Conservation (phyloP, 2,329 filamentous ascomycete species). For the Diaporthe ampelina region DNA sequence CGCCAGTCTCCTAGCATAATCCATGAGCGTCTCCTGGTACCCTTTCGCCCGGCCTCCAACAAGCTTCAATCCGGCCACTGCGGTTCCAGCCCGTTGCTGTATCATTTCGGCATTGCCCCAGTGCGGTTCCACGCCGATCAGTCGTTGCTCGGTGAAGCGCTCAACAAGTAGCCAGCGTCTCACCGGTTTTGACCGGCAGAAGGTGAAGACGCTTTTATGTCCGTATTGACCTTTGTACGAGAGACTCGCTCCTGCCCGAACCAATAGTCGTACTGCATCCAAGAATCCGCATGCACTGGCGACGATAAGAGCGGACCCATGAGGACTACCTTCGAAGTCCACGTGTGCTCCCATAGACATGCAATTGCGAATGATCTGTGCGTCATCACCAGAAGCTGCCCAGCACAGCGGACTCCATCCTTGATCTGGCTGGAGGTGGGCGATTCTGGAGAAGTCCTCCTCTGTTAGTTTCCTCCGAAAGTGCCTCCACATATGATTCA, state of each 20-base stretch:
- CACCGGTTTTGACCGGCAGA: neutral
- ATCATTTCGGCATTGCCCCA: neutral
- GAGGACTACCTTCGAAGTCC: neutral
- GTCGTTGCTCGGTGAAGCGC: neutral
- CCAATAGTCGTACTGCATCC: neutral
- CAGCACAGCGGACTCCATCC: neutral
- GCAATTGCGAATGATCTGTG: no score
- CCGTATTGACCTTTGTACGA: neutral
- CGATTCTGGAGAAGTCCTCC: neutral
- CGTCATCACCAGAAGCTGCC: no score
- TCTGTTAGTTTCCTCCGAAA: neutral
- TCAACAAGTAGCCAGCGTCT: neutral
- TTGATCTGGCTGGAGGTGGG: neutral
- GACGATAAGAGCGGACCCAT: neutral
- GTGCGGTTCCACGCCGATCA: neutral
- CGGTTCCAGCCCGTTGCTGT: neutral
- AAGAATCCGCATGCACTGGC: neutral
- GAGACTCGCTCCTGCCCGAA: neutral
- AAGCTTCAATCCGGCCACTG: neutral
- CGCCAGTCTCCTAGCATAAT: neutral
- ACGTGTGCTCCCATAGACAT: neutral
- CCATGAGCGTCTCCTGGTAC: neutral
- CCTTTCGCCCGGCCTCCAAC: neutral
- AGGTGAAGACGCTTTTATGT: neutral
- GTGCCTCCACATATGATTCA: no score